phyloP scores from a whole-genome alignment of 495 filamentous ascomycete species.

The Talaromyces ruber region DNA sequence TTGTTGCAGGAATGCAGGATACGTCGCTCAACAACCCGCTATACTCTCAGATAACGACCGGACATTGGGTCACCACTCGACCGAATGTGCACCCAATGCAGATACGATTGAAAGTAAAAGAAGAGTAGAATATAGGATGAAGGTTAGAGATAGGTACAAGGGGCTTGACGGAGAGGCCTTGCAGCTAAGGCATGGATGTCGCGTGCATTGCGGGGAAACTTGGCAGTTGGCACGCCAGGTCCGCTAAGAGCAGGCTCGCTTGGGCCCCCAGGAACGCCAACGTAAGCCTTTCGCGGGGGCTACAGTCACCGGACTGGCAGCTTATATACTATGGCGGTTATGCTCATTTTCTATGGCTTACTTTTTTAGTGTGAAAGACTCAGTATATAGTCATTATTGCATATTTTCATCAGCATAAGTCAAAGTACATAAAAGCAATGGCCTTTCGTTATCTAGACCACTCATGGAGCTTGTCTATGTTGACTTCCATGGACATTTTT shows the following conservation, averaged over 20 bases:
- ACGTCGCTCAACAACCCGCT: not conserved
- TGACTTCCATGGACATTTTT: not conserved
- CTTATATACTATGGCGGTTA: not conserved
- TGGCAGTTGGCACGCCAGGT: not conserved
- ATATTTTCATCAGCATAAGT: not conserved
- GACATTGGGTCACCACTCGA: not conserved
- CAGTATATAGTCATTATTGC: not conserved
- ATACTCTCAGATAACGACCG: not conserved
- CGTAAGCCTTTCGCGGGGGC: not conserved
- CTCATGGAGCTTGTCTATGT: not conserved
- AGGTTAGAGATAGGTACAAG: not conserved
- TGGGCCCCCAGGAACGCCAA: not conserved
- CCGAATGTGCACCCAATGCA: not conserved
- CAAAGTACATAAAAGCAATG: not conserved
- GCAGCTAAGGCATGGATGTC: not conserved
- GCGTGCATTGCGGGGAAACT: not conserved
- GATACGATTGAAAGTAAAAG: not conserved
- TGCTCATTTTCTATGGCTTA: not conserved
- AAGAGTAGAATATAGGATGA: not conserved
- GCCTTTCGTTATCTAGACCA: not conserved
- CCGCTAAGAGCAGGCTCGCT: not conserved
- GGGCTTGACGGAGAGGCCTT: not conserved
- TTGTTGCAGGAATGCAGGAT: not conserved
- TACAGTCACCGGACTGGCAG: not conserved
- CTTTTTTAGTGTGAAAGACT: not conserved